phyloP scores from a whole-genome alignment of 2,329 filamentous ascomycete genomes.

The Pseudogymnoascus sp. region DNA sequence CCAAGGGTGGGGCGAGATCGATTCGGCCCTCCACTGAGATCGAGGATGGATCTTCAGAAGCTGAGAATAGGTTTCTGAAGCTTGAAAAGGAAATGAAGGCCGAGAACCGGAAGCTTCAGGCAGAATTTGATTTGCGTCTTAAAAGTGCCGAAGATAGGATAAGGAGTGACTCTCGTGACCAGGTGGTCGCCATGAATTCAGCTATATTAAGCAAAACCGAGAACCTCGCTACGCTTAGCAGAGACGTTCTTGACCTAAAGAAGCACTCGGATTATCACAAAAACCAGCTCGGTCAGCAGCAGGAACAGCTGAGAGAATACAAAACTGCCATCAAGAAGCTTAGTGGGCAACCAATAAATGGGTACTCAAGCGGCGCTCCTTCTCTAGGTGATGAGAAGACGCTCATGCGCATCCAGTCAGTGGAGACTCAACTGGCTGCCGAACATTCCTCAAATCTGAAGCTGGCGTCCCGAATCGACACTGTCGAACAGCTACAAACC shows the following conservation, averaged over 20 bases:
- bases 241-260: background rate
- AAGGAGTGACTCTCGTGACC: background rate
- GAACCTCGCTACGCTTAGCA: background rate
- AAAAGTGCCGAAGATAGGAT: background rate
- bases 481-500: background rate
- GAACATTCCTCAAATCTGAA: background rate
- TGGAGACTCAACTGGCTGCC: background rate
- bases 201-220: background rate
- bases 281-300: background rate
- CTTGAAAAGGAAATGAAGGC: background rate
- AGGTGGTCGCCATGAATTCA: background rate
- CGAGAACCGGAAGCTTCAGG: background rate
- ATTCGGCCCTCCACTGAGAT: background rate
- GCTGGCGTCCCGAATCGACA: background rate
- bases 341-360: background rate
- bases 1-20: background rate
- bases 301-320: background rate
- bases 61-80: background rate
- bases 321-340: background rate
- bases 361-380: background rate
- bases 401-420: background rate
- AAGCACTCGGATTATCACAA: background rate
- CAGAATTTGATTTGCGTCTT: background rate
- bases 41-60: background rate
- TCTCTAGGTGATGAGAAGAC: background rate